phyloP scores from a whole-genome alignment of 2,329 filamentous ascomycete species.

The Xylaria sp. region DNA sequence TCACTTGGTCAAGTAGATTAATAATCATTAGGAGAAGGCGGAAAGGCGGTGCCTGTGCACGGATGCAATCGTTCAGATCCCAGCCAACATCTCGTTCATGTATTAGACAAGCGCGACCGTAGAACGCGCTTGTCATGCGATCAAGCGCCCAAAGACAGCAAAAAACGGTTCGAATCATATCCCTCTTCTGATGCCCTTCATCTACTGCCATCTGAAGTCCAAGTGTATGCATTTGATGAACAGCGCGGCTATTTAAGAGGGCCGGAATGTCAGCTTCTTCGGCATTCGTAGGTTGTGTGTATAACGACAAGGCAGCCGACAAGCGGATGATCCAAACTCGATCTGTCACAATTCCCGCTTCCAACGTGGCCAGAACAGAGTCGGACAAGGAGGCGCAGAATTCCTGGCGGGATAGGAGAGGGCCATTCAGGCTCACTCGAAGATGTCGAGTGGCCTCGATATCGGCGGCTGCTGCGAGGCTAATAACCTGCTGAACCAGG shows the following conservation, averaged over 20 bases:
- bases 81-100: conserved; percentile 65
- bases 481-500: conserved; percentile 59
- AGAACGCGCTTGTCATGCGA: conserved; percentile 63
- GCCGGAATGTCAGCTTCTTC: conserved; percentile 62
- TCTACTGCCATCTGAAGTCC: conserved; percentile 57
- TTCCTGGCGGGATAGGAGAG: conserved; percentile 51
- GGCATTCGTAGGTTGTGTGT: conserved; percentile 59
- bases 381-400: conserved; percentile 56
- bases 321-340: conserved; percentile 61
- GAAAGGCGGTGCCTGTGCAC: conserved; percentile 59
- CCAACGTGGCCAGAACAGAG: conserved; percentile 55
- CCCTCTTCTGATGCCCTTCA: conserved; percentile 43
- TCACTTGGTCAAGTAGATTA: conserved; percentile 62
- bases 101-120: conserved; percentile 63
- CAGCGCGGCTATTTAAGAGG: conserved; percentile 57
- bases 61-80: conserved; percentile 57
- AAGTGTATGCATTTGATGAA: conserved; percentile 63
- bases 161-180: conserved; percentile 54
- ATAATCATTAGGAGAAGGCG: conserved; percentile 61
- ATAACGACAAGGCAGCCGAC: conserved; percentile 61
- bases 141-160: conserved; percentile 67
- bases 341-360: conserved; percentile 59
- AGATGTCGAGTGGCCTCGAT: conserved; percentile 52
- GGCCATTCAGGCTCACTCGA: conserved; percentile 48
- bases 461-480: conserved; percentile 59